Evolutionary conservation across 495 filamentous ascomycete species (phyloP), one percentile per base, ranked within the genome.

Genomic region (Penicillium waksmanii): DNA sequence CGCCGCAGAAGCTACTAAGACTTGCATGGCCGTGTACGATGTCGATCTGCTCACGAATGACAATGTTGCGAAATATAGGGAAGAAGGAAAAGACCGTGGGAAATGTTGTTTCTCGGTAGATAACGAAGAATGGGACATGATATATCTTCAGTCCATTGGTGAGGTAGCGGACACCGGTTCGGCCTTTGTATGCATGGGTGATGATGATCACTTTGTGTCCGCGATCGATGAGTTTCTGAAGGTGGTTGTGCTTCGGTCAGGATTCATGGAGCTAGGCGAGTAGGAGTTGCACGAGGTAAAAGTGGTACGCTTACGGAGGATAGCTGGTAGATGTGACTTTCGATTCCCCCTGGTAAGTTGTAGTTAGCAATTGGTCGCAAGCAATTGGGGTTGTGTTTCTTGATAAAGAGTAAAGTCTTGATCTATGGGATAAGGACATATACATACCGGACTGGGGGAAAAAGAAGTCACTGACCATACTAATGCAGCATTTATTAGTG

Each of bases 391-490:
- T 18, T 17, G 12, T n/a, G 2, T 15, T 38, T 7, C 2, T 38
- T 25, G 27, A 31, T 27, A 27, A 21, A 21, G 21, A 21, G 27
- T 27, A 27, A 13, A 38, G 1, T 13, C 36, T 38, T 8, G 7
- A 4, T n/a, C 36, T 23, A 2, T 23, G 5, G n/a, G n/a, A n/a
- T n/a, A n/a, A 15, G 36, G 2, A 44, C 17, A 19, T 17, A 44
- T 21, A 64, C 73, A 53, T 71, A 85, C 86, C 93, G 43, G 94
- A 93, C 66, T 98, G 96, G 21, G 95, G 95, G 67, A 94, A 98
- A 85, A 98, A 98, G 84, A 94, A 97, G 80, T 98, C 95, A 82
- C 94, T 93, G 81, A 96, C 89, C 95, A 98, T 98, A 48, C 86
- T 89, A 66, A 13, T 46, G 51, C 2, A 7, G n/a, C 7, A 34